Conservation (phyloP, 495 filamentous ascomycete genomes). For the Aspergillus diversus region DNA sequence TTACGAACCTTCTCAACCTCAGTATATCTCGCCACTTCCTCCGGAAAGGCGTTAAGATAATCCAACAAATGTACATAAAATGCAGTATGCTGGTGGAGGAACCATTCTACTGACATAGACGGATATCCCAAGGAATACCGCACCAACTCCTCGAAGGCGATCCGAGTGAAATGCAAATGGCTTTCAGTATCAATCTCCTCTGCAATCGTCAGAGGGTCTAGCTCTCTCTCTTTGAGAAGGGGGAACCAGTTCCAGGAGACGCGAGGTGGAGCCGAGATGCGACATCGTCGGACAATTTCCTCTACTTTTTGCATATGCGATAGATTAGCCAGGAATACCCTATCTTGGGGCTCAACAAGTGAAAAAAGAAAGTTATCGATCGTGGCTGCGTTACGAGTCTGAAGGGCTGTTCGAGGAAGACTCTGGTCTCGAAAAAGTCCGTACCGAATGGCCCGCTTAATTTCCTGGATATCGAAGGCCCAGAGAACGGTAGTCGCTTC, state of each 20-base stretch:
- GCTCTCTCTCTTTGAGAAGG: constrained; percentile 23
- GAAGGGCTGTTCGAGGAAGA: constrained; percentile 39
- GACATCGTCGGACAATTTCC: constrained; percentile 43
- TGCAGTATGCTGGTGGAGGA: constrained; percentile 45
- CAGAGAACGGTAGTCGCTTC: constrained; percentile 45
- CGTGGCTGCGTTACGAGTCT: constrained; percentile 34
- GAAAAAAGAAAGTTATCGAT: constrained; percentile 40
- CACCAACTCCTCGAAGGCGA: constrained; percentile 47
- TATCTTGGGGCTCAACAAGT: constrained; percentile 34
- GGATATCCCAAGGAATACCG: constrained; percentile 44
- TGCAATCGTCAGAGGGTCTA: constrained; percentile 34
- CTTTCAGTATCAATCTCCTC: constrained; percentile 46
- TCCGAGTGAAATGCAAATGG: constrained; percentile 45
- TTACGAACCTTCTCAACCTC: constrained; percentile 43
- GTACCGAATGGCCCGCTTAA: constrained; percentile 44
- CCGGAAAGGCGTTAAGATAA: constrained; percentile 39
- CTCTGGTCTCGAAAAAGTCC: constrained; percentile 41
- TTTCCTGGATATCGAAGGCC: constrained; percentile 45
- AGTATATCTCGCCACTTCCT: constrained; percentile 36
- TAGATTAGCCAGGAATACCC: constrained; percentile 31
- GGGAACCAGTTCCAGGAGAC: constrained; percentile 48
- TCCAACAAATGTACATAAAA: constrained; percentile 42
- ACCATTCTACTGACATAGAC: constrained; percentile 42
- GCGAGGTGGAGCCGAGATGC: constrained; percentile 24
- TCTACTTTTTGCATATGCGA: constrained; percentile 49